Evolutionary conservation across 495 filamentous ascomycete species (phyloP).

Genomic region (Hypoxylon lienhwacheense): DNA sequence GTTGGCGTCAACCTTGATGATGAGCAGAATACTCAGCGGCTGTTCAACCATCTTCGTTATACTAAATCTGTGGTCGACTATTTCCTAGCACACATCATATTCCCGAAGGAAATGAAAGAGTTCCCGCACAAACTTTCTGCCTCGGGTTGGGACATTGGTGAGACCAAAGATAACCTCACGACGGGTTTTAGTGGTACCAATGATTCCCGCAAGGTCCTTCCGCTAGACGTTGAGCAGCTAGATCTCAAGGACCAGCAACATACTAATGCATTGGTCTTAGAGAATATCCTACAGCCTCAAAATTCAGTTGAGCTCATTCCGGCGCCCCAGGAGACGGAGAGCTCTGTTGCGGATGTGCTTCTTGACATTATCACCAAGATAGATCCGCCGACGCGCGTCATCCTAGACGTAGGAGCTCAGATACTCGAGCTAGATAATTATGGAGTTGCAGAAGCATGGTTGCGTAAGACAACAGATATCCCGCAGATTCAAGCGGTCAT

Average conservation of each 20-base stretch:
- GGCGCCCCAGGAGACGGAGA: not conserved
- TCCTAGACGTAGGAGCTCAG: conserved; percentile 76
- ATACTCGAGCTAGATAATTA: conserved; percentile 65
- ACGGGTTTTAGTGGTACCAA: conserved; percentile 77
- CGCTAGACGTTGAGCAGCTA: conserved; percentile 56
- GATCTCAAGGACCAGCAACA: conserved; percentile 60
- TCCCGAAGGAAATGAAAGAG: conserved; percentile 64
- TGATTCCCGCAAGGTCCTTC: conserved; percentile 61
- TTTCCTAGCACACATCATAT: conserved; percentile 64
- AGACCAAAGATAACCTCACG: conserved; percentile 50
- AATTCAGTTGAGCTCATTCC: conserved; percentile 51
- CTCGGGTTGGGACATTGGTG: conserved; percentile 70
- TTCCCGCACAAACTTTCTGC: conserved; percentile 68
- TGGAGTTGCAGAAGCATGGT: conserved; percentile 55
- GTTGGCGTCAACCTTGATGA: conserved; percentile 65
- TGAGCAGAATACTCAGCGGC: conserved; percentile 38
- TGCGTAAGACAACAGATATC: conserved; percentile 33
- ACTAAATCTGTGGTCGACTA: conserved; percentile 61
- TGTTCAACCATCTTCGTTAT: conserved; percentile 59
- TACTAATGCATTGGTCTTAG: conserved; percentile 67
- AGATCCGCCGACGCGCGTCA: conserved; percentile 53
- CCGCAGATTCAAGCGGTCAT: conserved; percentile 52
- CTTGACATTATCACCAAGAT: conserved; percentile 49
- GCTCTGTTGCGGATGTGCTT: conserved; percentile 47
- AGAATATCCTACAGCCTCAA: conserved; percentile 57